A percentile compares a stretch with the other conserved stretches of the same genome.
phyloP scores from a whole-genome alignment of 306 rosid genomes.

The Gillenia trifoliata region DNA sequence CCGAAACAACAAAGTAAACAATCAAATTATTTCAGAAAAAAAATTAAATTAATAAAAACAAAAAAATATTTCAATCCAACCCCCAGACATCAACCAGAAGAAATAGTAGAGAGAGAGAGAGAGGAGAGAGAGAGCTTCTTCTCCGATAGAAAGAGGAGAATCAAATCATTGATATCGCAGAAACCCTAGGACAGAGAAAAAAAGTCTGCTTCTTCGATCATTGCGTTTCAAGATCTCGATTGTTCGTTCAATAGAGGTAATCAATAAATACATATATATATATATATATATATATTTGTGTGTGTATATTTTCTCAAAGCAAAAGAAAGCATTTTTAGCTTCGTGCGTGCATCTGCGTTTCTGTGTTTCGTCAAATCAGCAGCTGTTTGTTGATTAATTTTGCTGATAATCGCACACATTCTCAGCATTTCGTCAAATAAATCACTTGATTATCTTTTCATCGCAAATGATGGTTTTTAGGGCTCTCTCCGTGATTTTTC shows the following conservation, averaged over 20 bases:
- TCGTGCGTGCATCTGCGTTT: conserved; percentile 28
- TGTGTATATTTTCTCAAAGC: background rate
- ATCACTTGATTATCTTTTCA: conserved; percentile 3
- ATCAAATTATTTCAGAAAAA: background rate
- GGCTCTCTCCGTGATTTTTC: background rate
- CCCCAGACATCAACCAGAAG: conserved; percentile 45
- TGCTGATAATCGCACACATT: conserved; percentile 21
- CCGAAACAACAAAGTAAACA: background rate
- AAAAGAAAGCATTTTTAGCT: background rate
- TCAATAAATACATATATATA: background rate
- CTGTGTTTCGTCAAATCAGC: conserved; percentile 16
- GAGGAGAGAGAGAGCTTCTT: background rate
- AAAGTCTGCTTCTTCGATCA: conserved; percentile 29
- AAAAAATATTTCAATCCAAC: conserved; percentile 17
- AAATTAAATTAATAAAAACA: background rate
- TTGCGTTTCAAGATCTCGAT: conserved; percentile 66
- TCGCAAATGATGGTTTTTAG: background rate
- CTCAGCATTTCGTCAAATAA: conserved; percentile 11
- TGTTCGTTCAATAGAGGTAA: conserved; percentile 48
- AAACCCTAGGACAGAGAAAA: conserved; percentile 48
- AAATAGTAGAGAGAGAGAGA: conserved; percentile 28
- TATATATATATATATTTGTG: background rate
- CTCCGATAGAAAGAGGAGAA: conserved; percentile 14
- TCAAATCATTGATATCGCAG: conserved; percentile 10
- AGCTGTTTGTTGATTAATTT: conserved; percentile 10